A percentile compares a stretch with the other conserved stretches of the same genome.
phyloP scores from a whole-genome alignment of 2,329 filamentous ascomycete genomes.

The Xylariaceae sp. region DNA sequence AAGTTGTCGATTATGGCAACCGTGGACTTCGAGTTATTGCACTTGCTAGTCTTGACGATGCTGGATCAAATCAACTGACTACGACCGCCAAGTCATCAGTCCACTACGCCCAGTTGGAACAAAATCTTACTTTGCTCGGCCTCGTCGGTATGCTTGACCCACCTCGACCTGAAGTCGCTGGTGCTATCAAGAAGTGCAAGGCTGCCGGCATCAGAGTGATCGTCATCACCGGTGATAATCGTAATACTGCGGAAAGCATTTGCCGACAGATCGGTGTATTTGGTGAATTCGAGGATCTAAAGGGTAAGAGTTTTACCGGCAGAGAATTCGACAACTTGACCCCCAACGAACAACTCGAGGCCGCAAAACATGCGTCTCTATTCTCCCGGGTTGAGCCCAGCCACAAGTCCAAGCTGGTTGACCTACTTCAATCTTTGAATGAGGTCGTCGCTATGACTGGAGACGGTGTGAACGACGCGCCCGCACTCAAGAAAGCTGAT shows the following conservation, averaged over 20 bases:
- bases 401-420: slow-evolving; percentile 97
- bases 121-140: slow-evolving; percentile 91
- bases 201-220: slow-evolving; percentile 95
- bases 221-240: slow-evolving; percentile 98
- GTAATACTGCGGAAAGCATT: slow-evolving; percentile 95
- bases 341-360: slow-evolving; percentile 79
- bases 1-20: slow-evolving; percentile 90
- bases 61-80: slow-evolving; percentile 72
- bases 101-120: slow-evolving; percentile 87
- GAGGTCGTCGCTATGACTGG: slow-evolving; percentile 99
- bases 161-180: slow-evolving; percentile 87
- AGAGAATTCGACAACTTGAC: slow-evolving; percentile 90
- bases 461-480: slow-evolving; percentile 97
- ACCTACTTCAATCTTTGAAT: slow-evolving; percentile 88
- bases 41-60: slow-evolving; percentile 81
- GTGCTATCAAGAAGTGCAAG: slow-evolving; percentile 86
- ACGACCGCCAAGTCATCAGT: slow-evolving; percentile 78
- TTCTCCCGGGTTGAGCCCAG: slow-evolving; percentile 96
- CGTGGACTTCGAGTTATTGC: slow-evolving; percentile 93
- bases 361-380: slow-evolving; percentile 82
- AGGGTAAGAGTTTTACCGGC: slow-evolving; percentile 92
- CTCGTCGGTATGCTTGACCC: slow-evolving; percentile 97
- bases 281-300: slow-evolving; percentile 77
- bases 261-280: slow-evolving; percentile 98
- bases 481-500: slow-evolving; percentile 96